phyloP scores from a whole-genome alignment of 1,284 basidiomycete species.

The Apiotrichum domesticum region DNA sequence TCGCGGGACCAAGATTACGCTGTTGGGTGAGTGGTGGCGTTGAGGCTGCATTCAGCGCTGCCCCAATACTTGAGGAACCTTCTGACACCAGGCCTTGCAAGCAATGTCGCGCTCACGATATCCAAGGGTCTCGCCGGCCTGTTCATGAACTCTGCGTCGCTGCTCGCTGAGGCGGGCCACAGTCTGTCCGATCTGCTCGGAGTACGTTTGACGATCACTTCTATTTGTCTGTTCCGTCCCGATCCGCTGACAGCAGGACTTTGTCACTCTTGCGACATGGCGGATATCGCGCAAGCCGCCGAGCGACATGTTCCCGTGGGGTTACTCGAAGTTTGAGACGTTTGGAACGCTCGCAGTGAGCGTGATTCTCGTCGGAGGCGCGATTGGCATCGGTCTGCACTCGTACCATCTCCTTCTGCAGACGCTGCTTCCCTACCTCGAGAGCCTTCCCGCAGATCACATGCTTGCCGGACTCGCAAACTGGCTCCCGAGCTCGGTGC shows the following conservation, averaged over 20 bases:
- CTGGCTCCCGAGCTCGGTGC: slow-evolving; percentile 40
- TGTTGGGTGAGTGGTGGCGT: slow-evolving; percentile 50
- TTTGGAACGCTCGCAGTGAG: slow-evolving; percentile 80
- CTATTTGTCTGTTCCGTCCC: too few species aligned
- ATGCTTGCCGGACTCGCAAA: slow-evolving; percentile 31
- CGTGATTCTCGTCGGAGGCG: slow-evolving; percentile 73
- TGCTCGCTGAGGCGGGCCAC: slow-evolving; percentile 93
- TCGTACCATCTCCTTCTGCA: slow-evolving; percentile 58
- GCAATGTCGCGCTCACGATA: slow-evolving; percentile 74
- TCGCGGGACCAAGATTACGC: slow-evolving; percentile 72
- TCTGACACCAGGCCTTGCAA: slow-evolving; percentile 58
- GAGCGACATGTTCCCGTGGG: slow-evolving; percentile 56
- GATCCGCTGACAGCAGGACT: slow-evolving; percentile 51
- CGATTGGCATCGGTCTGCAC: slow-evolving; percentile 87
- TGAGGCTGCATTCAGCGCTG: not conserved
- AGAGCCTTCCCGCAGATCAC: slow-evolving; percentile 42
- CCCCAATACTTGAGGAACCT: not conserved
- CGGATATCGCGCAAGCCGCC: slow-evolving; percentile 74
- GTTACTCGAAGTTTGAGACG: slow-evolving; percentile 89
- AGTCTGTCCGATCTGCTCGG: slow-evolving; percentile 65
- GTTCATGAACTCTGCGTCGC: slow-evolving; percentile 75
- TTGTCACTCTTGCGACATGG: slow-evolving; percentile 91
- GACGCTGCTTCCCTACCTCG: slow-evolving; percentile 46
- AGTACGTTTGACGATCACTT: slow-evolving; percentile 21
- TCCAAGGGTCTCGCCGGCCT: slow-evolving; percentile 81